Base-by-base conservation (phyloP, 2,329 filamentous ascomycete genomes). In the Calonectria honghensis region DNA sequence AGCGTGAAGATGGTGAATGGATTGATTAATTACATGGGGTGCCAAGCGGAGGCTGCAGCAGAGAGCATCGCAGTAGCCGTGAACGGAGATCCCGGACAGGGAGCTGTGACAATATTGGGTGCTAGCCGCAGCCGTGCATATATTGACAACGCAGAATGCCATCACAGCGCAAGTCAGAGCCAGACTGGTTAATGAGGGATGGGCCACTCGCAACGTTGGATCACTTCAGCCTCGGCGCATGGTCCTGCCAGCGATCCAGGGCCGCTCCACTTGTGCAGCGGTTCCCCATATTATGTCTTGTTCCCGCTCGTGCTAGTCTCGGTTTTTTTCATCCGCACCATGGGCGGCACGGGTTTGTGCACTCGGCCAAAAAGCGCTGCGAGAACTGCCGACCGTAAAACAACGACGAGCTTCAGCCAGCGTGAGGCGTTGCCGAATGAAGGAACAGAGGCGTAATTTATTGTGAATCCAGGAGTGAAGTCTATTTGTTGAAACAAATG, bases 321-420 rank as follows among this genome's bases (percentile, higher is more conserved):
- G 52, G 52, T 13, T 57, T 7, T 57, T 32, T 32, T 35, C 52
- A 18, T 57, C 51, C 51, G 51, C 51, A 54, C 51, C 51, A 57
- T n/a, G 16, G 18, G 7, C 18, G 52, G 52, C 52, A 57, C 52
- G 35, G 52, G 45, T n/a, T 11, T n/a, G 13, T n/a, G 10, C 45
- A 35, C 29, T 57, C 52, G 52, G 52, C 52, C 52, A 57, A 57
- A 35, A 32, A n/a, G 32, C 4, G 7, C 6, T 10, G 18, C 1
- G 52, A 57, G 52, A 57, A 57, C 31, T 57, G 52, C 52, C 52
- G 52, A 57, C 31, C 51, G 51, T 14, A 35, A 54, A 35, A 48
- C 41, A n/a, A 48, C 41, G 41, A n/a, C 41, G 41, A 10, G 51
- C 29, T 54, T 20, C 2, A 18, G 51, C 29, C 29, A 35, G 52